Conservation (phyloP, 768 basidiomycete species). For the Galerina sulciceps region DNA sequence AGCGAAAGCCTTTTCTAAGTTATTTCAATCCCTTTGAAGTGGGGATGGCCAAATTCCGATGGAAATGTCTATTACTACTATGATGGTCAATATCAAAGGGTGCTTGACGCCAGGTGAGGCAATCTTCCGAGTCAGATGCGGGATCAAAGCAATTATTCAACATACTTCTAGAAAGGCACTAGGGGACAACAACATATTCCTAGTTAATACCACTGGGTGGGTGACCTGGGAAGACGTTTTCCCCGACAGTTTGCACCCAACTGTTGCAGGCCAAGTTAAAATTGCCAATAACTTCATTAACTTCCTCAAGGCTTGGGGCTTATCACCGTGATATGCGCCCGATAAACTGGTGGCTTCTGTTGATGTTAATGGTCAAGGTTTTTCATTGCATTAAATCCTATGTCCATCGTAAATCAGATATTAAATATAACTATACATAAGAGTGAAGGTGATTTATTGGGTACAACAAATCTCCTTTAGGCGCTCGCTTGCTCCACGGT, state of each 20-base stretch:
- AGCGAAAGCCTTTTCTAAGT: background rate
- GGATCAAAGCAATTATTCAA: too few relatives aligned
- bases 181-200: slow-evolving; percentile 52
- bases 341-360: too few relatives aligned
- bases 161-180: slow-evolving; percentile 22
- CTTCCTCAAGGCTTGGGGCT: slow-evolving; percentile 52
- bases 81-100: slow-evolving; percentile 45
- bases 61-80: slow-evolving; percentile 50
- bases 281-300: slow-evolving; percentile 48
- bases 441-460: too few relatives aligned
- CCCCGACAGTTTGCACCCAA: slow-evolving; percentile 53
- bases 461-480: too few relatives aligned
- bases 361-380: too few relatives aligned
- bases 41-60: slow-evolving; percentile 60
- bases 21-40: slow-evolving; percentile 30
- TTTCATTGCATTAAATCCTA: too few relatives aligned
- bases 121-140: background rate
- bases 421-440: too few relatives aligned
- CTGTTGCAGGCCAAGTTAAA: slow-evolving; percentile 46
- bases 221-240: slow-evolving; percentile 53
- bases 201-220: slow-evolving; percentile 64
- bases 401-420: too few relatives aligned
- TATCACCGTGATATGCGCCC: slow-evolving; percentile 18
- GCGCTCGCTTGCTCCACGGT: too few relatives aligned
- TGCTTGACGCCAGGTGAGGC: slow-evolving; percentile 37